Evolutionary conservation across 768 basidiomycete species (phyloP).

Genomic region (Tricholoma matsutake): DNA sequence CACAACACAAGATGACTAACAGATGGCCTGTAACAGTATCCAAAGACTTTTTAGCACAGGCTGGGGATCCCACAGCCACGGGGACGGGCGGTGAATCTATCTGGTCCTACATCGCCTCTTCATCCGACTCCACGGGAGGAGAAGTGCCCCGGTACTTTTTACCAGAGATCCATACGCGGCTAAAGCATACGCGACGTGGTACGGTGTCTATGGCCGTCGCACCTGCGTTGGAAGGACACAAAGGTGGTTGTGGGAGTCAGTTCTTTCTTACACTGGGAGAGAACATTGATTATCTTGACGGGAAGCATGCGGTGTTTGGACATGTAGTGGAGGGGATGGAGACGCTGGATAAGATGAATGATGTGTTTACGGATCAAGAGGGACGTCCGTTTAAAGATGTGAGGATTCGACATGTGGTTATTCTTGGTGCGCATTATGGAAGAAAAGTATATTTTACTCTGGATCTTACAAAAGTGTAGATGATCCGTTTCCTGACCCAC

Average conservation of each 20-base stretch:
- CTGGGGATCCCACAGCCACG: constrained; percentile 47
- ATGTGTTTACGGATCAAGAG: constrained; percentile 84
- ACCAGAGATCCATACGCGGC: constrained; percentile 75
- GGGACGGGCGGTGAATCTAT: constrained; percentile 89
- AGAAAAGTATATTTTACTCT: too few species aligned
- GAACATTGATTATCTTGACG: constrained; percentile 92
- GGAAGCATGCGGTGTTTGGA: constrained; percentile 90
- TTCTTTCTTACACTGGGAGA: constrained; percentile 95
- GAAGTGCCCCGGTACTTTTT: constrained; percentile 72
- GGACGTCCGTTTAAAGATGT: constrained; percentile 93
- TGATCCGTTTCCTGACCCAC: constrained; percentile 92
- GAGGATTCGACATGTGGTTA: constrained; percentile 91
- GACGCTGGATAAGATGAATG: constrained; percentile 89
- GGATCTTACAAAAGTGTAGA: too few species aligned
- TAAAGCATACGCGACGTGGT: constrained; percentile 83
- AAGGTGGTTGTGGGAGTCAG: constrained; percentile 83
- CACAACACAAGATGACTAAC: too few species aligned
- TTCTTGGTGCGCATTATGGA: constrained; percentile 87
- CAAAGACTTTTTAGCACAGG: constrained; percentile 95
- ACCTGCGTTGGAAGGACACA: constrained; percentile 63
- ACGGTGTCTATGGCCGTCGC: constrained; percentile 98
- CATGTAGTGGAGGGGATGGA: constrained; percentile 94
- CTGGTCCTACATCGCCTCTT: constrained; percentile 69
- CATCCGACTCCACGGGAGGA: constrained; percentile 19
- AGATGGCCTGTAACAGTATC: constrained; percentile 43